Conservation (phyloP, 352 stramenopile genomes). For the Blastocystis sp. region DNA sequence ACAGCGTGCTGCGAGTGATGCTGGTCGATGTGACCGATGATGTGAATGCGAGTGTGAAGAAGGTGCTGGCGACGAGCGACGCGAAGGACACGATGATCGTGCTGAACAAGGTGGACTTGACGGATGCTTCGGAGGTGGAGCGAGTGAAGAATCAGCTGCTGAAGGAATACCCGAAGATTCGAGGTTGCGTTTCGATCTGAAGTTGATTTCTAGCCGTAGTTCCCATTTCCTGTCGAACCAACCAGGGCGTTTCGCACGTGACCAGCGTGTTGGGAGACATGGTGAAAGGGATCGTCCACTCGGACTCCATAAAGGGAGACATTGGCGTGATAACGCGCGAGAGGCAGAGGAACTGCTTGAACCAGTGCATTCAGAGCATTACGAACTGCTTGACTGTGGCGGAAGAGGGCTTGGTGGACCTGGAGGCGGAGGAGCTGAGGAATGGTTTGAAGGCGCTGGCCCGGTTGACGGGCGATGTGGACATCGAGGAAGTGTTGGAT, state of each 20-base stretch:
- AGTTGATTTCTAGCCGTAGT: constrained; percentile 7
- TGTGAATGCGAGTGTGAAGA: background rate
- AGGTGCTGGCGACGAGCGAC: background rate
- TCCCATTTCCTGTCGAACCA: constrained; percentile 25
- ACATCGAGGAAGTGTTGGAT: constrained; percentile 83
- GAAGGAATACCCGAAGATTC: background rate
- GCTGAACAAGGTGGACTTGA: constrained; percentile 59
- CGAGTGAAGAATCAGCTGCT: background rate
- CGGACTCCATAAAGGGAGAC: background rate
- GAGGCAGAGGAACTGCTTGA: constrained; percentile 53
- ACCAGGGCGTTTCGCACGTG: background rate
- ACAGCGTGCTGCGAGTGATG: constrained; percentile 18
- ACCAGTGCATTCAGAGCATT: constrained; percentile 50
- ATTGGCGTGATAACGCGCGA: constrained; percentile 33
- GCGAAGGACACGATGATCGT: constrained; percentile 25
- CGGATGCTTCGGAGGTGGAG: background rate
- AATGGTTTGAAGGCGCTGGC: constrained; percentile 78
- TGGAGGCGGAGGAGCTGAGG: constrained; percentile 81
- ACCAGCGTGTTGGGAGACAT: background rate
- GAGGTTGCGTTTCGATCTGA: background rate
- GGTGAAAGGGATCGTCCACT: constrained; percentile 4
- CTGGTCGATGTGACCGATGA: constrained; percentile 33
- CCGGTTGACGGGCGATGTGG: constrained; percentile 80
- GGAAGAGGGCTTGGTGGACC: constrained; percentile 75
- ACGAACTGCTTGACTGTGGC: constrained; percentile 20